Evolutionary conservation across 352 stramenopile species (phyloP), one percentile per base, ranked within the genome.

Genomic region (Pythium utonaiense): DNA sequence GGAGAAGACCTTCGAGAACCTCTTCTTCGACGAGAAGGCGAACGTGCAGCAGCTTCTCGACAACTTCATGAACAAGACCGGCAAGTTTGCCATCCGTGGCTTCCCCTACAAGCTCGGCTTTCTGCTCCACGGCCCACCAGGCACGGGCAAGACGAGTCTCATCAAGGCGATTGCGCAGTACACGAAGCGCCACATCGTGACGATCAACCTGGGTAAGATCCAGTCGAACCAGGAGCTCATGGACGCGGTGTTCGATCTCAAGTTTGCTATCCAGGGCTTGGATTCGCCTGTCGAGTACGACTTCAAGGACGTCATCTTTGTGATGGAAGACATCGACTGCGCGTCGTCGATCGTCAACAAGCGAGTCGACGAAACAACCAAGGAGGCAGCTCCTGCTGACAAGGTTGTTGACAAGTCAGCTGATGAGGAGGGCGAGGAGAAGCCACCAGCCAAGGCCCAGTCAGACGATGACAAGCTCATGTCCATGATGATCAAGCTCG

Each of bases 171-270:
- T 45, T 19, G 38, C 38, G 38, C 38, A 45, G 38, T 9, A 45
- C 38, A 27, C 38, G 6, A 45, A 45, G 38, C 38, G 38, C 38
- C 38, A 45, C 38, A 27, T 45, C n/a, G 38, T 45, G 16, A 45
- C 38, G 17, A 45, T 45, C 38, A 45, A 45, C 16, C 38, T 45
- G 38, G 21, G 38, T 19, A 45, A 45, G 38, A 27, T 45, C 38
- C 19, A 45, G n/a, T 25, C 38, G 16, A 45, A 45, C 38, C 38
- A 45, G 17, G 38, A 45, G 38, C 38, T 45, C 38, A 45, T 45
- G 38, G 38, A 45, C n/a, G 38, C 38, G 38, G 38, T 45, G n/a
- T 45, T 45, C n/a, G 38, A 45, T 45, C 38, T 45, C 17, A 45
- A 45, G 38, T 45, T 45, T 45, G 38, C n/a, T 2, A 13, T 45